Base-by-base conservation (phyloP, 345 rosid genomes). In the Atalantia buxifolia region DNA sequence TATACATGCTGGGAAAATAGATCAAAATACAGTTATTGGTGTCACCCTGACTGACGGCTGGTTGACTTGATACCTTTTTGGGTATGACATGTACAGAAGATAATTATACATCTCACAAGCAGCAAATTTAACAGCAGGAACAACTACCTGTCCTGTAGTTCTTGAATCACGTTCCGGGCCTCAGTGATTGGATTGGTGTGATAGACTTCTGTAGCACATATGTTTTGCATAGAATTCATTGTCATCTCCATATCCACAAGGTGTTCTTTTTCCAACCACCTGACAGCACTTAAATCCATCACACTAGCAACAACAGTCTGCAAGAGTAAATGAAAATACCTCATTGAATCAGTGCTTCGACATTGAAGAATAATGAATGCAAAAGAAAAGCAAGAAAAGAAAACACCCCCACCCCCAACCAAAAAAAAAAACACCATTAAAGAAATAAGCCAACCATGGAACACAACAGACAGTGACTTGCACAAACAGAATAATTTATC, bases 171-270 rank as follows among this genome's bases (percentile, higher is more conserved):
- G 59, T 82, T 84, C 82, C 92, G 84, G 67, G 94, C 94, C 82
- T 91, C 91, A 2, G 74, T 75, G 50, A 87, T 88, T 45, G 84
- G 83, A 76, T 91, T 78, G 38, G 82, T 80, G 62, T 67, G 67
- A 36, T 75, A 64, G 80, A 93, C 91, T 79, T 91, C 91, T 69
- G 30, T 56, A 45, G 90, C 94, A 94, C 98, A 91, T 71, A 93
- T 55, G 75, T 88, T 88, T 77, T 78, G 86, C 85, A 87, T 68
- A 42, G 84, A 62, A 68, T 76, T 79, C 81, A 76, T 71, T 72
- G 85, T 76, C 75, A 65, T 77, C 19, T 85, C 90, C 82, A 77
- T 85, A 70, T 86, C 78, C n/a, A 74, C 55, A 66, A 77, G 84
- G 76, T 86, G 86, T 60, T 92, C 86, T 57, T 83, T 85, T 86